phyloP scores from a whole-genome alignment of 345 rosid genomes.

The Rhizophora mangle region DNA sequence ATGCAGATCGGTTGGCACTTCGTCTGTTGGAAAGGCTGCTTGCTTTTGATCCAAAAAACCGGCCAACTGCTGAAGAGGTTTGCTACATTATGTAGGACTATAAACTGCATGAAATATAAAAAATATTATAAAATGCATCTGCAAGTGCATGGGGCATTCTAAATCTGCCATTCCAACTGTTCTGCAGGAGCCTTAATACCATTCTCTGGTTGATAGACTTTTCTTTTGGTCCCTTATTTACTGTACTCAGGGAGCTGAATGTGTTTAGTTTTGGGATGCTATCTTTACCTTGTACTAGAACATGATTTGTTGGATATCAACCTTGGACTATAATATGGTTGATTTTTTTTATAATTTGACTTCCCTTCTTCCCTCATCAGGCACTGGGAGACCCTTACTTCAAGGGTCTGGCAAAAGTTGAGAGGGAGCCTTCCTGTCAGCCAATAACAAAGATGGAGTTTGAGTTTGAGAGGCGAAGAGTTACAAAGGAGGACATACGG shows the following conservation, averaged over 20 bases:
- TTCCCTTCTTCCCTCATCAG: conserved; percentile 36
- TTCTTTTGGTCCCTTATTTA: background rate
- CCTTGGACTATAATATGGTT: background rate
- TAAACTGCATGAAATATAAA: no score
- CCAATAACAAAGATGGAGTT: conserved; percentile 95
- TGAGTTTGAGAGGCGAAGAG: conserved; percentile 91
- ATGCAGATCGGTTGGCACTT: conserved; percentile 75
- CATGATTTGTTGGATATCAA: no score
- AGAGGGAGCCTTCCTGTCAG: conserved; percentile 91
- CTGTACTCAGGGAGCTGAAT: no score
- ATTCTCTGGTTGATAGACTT: background rate
- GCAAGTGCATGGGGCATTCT: background rate
- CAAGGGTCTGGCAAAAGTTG: conserved; percentile 80
- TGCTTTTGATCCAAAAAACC: conserved; percentile 88
- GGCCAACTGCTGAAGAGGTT: conserved; percentile 94
- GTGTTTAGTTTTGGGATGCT: no score
- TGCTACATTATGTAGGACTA: background rate
- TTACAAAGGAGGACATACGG: conserved; percentile 82
- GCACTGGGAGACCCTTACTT: conserved; percentile 91
- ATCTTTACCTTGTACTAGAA: no score
- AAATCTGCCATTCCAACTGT: no score
- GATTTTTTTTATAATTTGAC: background rate
- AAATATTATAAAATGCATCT: background rate
- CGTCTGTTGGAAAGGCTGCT: conserved; percentile 70
- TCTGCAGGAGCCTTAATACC: no score